Evolutionary conservation across 306 rosid species (phyloP).

Genomic region (Lotus japonicus): DNA sequence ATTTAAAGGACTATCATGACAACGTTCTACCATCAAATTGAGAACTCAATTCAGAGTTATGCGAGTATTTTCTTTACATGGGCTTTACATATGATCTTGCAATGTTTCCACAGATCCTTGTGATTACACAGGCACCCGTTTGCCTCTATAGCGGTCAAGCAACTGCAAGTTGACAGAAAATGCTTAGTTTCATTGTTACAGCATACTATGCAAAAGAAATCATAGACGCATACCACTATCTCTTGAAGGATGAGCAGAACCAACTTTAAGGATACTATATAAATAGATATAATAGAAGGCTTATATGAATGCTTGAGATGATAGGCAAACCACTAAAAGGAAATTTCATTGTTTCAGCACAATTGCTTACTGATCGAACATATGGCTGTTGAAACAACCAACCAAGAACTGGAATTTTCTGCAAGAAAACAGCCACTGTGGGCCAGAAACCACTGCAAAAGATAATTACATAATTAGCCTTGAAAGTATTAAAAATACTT

Average conservation of each 20-base stretch:
- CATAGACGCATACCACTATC: background rate
- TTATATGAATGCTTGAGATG: background rate
- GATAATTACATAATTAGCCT: constrained; percentile 24
- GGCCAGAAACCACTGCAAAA: constrained; percentile 98
- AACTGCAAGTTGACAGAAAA: constrained; percentile 42
- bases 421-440: constrained; percentile 80
- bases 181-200: background rate
- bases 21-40: constrained; percentile 16
- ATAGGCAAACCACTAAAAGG: background rate
- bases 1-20: background rate
- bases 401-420: constrained; percentile 85
- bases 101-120: constrained; percentile 7
- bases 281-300: background rate
- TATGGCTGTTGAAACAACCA: constrained; percentile 84
- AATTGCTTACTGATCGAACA: constrained; percentile 64
- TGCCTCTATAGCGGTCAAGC: constrained; percentile 68
- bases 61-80: constrained; percentile 39
- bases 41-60: constrained; percentile 1
- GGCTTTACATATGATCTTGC: constrained; percentile 33
- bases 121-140: constrained; percentile 76
- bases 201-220: background rate
- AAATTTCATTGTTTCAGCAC: background rate
- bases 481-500: background rate
- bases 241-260: background rate
- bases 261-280: background rate